These are phyloP conservation scores for Nakazawaea wyomingensis DNA, from an alignment of 805 yeast genomes.

Conservation along the genomic window DNA sequence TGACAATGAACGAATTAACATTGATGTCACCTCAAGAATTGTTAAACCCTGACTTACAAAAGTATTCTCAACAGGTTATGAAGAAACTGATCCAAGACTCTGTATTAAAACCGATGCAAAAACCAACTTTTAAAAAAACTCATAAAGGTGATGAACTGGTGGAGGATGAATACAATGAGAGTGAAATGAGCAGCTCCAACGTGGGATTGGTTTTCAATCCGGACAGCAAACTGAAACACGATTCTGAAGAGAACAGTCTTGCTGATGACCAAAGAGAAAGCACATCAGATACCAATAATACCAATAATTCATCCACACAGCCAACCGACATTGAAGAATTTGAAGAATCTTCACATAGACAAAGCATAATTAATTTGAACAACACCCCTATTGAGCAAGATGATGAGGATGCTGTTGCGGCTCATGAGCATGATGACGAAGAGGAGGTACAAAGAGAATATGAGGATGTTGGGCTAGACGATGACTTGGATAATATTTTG, in stretches of 20 bases:
- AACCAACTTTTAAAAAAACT: conserved; percentile 68
- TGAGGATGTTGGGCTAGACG: conserved; percentile 26
- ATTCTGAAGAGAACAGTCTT: conserved; percentile 17
- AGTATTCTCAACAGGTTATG: conserved; percentile 65
- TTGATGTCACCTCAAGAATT: conserved; percentile 68
- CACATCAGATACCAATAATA: too few relatives aligned
- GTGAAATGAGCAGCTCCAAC: conserved; percentile 19
- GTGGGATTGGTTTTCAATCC: conserved; percentile 21
- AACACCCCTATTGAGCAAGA: conserved; percentile 1
- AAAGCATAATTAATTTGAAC: conserved; percentile 1
- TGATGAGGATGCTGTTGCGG: background rate
- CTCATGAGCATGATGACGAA: background rate
- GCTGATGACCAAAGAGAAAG: conserved; percentile 21
- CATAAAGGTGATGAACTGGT: conserved; percentile 87
- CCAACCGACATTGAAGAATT: conserved; percentile 8
- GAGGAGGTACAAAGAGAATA: background rate
- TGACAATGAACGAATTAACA: conserved; percentile 56
- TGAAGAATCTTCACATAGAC: conserved; percentile 9
- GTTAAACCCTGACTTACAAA: conserved; percentile 67
- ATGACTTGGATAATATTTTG: conserved; percentile 30
- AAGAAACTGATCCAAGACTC: conserved; percentile 64
- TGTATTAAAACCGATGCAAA: conserved; percentile 55
- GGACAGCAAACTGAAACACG: conserved; percentile 18
- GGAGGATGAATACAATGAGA: conserved; percentile 41
- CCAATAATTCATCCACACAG: too few relatives aligned